Evolutionary conservation across 371 early-diverging fungal species (phyloP).

Genomic region (Haplosporangium sp.): DNA sequence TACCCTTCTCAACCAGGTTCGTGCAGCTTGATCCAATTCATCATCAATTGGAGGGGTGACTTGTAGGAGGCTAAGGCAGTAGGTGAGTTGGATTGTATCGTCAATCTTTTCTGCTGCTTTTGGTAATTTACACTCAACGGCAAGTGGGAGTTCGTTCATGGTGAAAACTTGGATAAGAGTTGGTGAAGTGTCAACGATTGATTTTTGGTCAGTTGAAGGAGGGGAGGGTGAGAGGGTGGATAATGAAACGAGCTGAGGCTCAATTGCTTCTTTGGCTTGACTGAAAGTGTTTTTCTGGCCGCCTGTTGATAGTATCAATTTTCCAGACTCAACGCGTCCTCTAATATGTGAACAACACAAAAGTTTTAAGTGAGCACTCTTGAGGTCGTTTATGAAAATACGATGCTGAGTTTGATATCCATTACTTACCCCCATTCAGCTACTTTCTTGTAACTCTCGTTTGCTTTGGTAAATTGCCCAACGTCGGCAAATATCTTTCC

Average conservation of each 20-base stretch:
- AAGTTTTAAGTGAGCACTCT: too few relatives aligned
- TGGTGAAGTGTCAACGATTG: not conserved
- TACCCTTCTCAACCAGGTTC: not conserved
- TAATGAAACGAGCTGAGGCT: too few relatives aligned
- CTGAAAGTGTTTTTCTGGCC: too few relatives aligned
- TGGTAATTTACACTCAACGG: not conserved
- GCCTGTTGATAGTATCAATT: too few relatives aligned
- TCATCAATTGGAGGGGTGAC: not conserved
- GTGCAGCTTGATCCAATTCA: not conserved
- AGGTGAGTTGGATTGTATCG: constrained; percentile 3
- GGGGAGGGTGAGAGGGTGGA: too few relatives aligned
- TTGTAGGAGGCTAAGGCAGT: constrained; percentile 3
- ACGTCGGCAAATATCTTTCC: not conserved
- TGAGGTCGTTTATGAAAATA: too few relatives aligned
- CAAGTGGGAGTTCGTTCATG: not conserved
- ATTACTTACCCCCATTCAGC: constrained; percentile 6
- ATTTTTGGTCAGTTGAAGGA: not conserved
- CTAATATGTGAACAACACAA: too few relatives aligned
- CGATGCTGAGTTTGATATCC: too few relatives aligned
- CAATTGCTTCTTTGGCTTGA: too few relatives aligned
- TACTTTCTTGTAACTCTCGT: constrained; percentile 3
- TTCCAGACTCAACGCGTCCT: too few relatives aligned
- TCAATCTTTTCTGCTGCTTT: not conserved
- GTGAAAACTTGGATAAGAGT: not conserved
- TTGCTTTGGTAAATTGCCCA: not conserved